These are phyloP conservation scores for Coprinopsis sp. DNA, from an alignment of 768 basidiomycete species.

Conservation along the genomic window DNA sequence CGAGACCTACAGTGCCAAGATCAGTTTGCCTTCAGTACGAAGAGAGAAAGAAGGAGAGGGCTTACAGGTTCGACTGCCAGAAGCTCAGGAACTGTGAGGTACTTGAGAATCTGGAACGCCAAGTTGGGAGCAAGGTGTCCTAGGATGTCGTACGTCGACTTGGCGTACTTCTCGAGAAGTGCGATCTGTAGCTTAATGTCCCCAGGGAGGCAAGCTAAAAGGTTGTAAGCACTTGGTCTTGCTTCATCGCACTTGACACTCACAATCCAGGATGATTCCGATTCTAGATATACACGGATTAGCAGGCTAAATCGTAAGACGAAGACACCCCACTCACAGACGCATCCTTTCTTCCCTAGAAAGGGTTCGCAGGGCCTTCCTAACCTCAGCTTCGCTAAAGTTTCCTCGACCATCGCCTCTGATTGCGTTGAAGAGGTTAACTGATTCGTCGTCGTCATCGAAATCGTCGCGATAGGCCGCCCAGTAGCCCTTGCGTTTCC, in stretches of 20 bases:
- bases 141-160: slow-evolving; percentile 78
- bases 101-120: slow-evolving; percentile 57
- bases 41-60: slow-evolving; percentile 9
- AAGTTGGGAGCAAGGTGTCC: slow-evolving; percentile 65
- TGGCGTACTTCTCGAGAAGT: slow-evolving; percentile 78
- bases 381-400: slow-evolving; percentile 68
- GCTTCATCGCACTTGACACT: slow-evolving; percentile 17
- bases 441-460: slow-evolving; percentile 41
- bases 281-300: slow-evolving; percentile 34
- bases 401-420: slow-evolving; percentile 54
- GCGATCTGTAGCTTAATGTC: slow-evolving; percentile 83
- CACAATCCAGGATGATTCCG: slow-evolving; percentile 58
- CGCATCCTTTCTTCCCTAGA: slow-evolving; percentile 67
- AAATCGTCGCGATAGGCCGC: slow-evolving; percentile 56
- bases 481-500: slow-evolving; percentile 66
- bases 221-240: slow-evolving; percentile 2
- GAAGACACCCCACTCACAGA: slow-evolving; percentile 45
- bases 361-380: slow-evolving; percentile 57
- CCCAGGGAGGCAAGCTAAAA: slow-evolving; percentile 70
- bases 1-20: slow-evolving; percentile 37
- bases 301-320: not conserved
- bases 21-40: slow-evolving; percentile 25
- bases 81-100: slow-evolving; percentile 52
- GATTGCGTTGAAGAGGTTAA: slow-evolving; percentile 38
- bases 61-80: slow-evolving; percentile 53